Evolutionary conservation across 2,329 filamentous ascomycete species (phyloP).

Genomic region (Pseudopithomyces maydicus): DNA sequence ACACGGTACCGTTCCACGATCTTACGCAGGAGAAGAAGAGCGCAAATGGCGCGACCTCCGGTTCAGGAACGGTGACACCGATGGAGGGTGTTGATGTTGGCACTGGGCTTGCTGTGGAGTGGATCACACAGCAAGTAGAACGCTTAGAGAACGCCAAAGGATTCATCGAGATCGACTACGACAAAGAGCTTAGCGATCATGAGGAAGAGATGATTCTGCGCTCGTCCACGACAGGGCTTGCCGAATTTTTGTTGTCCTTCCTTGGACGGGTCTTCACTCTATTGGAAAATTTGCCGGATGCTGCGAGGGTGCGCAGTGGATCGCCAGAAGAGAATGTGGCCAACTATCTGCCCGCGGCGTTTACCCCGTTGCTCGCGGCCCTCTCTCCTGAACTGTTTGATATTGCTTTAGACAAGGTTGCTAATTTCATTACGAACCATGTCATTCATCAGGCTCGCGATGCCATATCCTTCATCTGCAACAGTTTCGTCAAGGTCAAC

Average conservation of each 20-base stretch:
- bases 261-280: conserved; percentile 94
- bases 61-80: conserved; percentile 39
- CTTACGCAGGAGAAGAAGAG: conserved; percentile 64
- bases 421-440: conserved; percentile 87
- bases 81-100: conserved; percentile 43
- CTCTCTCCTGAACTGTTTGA: conserved; percentile 94
- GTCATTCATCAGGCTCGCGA: conserved; percentile 96
- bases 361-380: conserved; percentile 87
- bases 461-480: conserved; percentile 98
- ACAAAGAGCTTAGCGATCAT: conserved; percentile 78
- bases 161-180: conserved; percentile 83
- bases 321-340: conserved; percentile 97
- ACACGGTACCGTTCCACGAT: conserved; percentile 91
- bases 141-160: conserved; percentile 89
- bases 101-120: conserved; percentile 75
- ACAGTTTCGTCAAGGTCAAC: conserved; percentile 93
- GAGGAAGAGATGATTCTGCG: conserved; percentile 87
- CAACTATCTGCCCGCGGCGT: conserved; percentile 88
- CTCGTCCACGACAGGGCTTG: conserved; percentile 91
- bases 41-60: conserved; percentile 11
- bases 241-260: conserved; percentile 89
- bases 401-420: conserved; percentile 87
- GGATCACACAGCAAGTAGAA: conserved; percentile 94
- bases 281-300: conserved; percentile 91
- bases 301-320: conserved; percentile 82